phyloP scores from a whole-genome alignment of 2,329 filamentous ascomycete genomes.

The Neopestalotiopsis sp. region DNA sequence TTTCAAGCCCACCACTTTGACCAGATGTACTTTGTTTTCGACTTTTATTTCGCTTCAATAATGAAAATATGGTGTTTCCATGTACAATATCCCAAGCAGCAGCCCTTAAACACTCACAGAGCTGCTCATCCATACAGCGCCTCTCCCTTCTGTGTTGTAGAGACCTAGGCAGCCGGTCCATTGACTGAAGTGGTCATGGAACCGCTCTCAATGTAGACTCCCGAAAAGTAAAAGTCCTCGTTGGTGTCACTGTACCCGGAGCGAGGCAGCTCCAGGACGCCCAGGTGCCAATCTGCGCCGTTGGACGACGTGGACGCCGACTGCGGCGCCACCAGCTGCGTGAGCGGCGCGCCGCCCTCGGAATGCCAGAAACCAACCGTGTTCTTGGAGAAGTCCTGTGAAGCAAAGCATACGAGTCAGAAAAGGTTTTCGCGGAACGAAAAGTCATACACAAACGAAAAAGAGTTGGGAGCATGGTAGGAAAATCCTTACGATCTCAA shows the following conservation, averaged over 20 bases:
- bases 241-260: constrained; percentile 56
- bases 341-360: constrained; percentile 61
- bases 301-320: constrained; percentile 50
- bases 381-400: constrained; percentile 61
- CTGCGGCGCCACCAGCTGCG: constrained; percentile 63
- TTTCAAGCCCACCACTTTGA: too few species aligned
- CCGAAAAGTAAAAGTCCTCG: constrained; percentile 77
- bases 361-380: constrained; percentile 75
- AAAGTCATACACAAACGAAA: neutral
- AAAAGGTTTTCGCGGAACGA: neutral
- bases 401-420: neutral
- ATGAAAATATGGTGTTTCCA: too few species aligned
- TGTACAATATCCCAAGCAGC: too few species aligned
- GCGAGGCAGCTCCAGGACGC: constrained; percentile 69
- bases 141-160: neutral
- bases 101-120: too few species aligned
- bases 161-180: constrained; percentile 29
- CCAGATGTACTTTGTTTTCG: too few species aligned
- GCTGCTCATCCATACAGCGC: too few species aligned
- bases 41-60: too few species aligned
- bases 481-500: constrained; percentile 55
- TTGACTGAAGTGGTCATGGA: constrained; percentile 40
- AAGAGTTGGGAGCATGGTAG: neutral
- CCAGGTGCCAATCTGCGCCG: constrained; percentile 74
- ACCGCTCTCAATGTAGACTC: constrained; percentile 72